These are phyloP conservation scores for Alternaria angustiovoidea DNA, from an alignment of 2,329 filamentous ascomycete genomes.

Conservation along the genomic window DNA sequence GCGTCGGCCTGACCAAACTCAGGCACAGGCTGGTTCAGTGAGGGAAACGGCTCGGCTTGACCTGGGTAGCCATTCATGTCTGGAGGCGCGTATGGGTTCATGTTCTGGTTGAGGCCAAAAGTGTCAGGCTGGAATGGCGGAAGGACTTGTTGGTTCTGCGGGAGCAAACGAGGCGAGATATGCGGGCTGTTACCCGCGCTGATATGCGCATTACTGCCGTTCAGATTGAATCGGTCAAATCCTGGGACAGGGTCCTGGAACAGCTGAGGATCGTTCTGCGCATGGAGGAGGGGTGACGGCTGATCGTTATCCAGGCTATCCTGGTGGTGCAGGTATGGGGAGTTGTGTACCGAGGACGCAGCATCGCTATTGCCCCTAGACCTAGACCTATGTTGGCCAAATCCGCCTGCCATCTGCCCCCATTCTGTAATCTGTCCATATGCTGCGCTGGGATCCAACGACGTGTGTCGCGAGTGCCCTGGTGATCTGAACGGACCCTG, in stretches of 20 bases:
- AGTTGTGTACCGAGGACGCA: conserved; percentile 78
- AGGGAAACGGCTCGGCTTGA: conserved; percentile 58
- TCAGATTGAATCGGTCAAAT: conserved; percentile 80
- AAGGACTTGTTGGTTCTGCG: conserved; percentile 72
- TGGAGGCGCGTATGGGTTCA: conserved; percentile 58
- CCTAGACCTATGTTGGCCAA: conserved; percentile 74
- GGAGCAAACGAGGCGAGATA: conserved; percentile 68
- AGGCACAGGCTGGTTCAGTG: conserved; percentile 58
- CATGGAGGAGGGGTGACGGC: conserved; percentile 80
- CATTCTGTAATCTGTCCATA: conserved; percentile 67
- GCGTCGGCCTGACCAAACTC: conserved; percentile 75
- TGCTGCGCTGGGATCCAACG: conserved; percentile 68
- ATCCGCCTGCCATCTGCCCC: conserved; percentile 64
- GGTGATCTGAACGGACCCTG: conserved; percentile 62
- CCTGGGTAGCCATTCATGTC: conserved; percentile 62
- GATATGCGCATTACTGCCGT: conserved; percentile 52
- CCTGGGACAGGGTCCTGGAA: conserved; percentile 77
- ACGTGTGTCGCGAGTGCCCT: conserved; percentile 66
- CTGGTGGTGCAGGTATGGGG: conserved; percentile 79
- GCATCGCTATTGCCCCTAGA: conserved; percentile 79
- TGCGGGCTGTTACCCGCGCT: conserved; percentile 78
- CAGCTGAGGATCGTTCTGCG: conserved; percentile 73
- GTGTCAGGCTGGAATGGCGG: conserved; percentile 58
- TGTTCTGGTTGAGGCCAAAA: conserved; percentile 57
- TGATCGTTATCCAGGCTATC: conserved; percentile 81